Percentiles rank a stretch among this genome's conserved stretches.
Conservation (phyloP, 148 eudicot species). For the Camellia lanceoleosa region DNA sequence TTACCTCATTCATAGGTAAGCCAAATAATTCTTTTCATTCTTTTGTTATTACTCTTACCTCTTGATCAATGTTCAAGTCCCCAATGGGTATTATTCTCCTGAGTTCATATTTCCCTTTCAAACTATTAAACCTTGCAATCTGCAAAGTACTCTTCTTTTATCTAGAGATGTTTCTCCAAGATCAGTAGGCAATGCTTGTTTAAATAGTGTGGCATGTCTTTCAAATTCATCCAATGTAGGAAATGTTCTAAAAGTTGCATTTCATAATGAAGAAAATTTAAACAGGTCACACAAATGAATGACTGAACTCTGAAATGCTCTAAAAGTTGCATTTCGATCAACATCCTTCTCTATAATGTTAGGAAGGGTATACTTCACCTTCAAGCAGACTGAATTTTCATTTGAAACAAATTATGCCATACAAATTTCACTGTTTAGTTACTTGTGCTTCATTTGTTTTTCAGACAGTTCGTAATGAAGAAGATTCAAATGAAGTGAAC, state of each 20-base stretch:
- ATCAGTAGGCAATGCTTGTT: not conserved
- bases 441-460: not conserved
- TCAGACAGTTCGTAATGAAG: slow-evolving; percentile 35
- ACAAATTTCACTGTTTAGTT: not conserved
- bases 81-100: not conserved
- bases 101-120: not conserved
- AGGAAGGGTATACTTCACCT: not conserved
- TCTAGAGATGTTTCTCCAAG: not conserved
- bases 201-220: not conserved
- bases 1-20: too few species aligned
- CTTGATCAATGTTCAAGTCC: not conserved
- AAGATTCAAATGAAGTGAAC: slow-evolving; percentile 30
- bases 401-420: not conserved
- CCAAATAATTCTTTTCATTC: too few species aligned
- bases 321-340: too few species aligned
- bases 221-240: not conserved
- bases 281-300: not conserved
- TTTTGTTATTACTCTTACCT: too few species aligned
- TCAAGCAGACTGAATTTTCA: not conserved
- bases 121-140: not conserved
- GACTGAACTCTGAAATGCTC: not conserved
- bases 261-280: too few species aligned
- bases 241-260: not conserved
- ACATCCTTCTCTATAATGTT: not conserved
- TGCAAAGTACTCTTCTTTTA: not conserved